phyloP scores from a whole-genome alignment of 179 eudicot species.

The Actinidia arguta region DNA sequence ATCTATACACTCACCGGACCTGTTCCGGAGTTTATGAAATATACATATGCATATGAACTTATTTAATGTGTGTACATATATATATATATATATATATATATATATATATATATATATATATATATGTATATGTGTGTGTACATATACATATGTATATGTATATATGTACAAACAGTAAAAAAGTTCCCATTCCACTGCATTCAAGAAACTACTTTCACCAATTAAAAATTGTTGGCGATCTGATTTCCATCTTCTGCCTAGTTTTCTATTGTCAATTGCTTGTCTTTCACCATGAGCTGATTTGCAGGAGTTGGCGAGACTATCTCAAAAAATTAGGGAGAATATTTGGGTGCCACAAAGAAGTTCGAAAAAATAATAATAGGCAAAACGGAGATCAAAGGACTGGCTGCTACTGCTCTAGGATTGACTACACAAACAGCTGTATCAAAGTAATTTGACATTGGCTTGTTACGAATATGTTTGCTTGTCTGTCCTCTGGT shows the following conservation, averaged over 20 bases:
- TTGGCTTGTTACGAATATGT: not conserved
- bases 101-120: too few species aligned
- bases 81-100: too few species aligned
- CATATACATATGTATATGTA: too few species aligned
- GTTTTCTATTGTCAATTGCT: slow-evolving; percentile 1
- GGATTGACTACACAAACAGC: slow-evolving; percentile 98
- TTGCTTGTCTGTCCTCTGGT: slow-evolving; percentile 14
- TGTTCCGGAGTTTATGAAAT: too few species aligned
- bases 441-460: slow-evolving; percentile 68
- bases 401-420: slow-evolving; percentile 90
- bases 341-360: slow-evolving; percentile 98
- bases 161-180: too few species aligned
- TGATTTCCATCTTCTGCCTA: not conserved
- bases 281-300: slow-evolving; percentile 12
- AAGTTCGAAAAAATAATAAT: slow-evolving; percentile 88
- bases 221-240: not conserved
- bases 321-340: slow-evolving; percentile 85
- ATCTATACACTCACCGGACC: too few species aligned
- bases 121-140: too few species aligned
- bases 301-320: slow-evolving; percentile 81
- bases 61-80: too few species aligned
- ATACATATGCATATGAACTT: too few species aligned
- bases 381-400: slow-evolving; percentile 88
- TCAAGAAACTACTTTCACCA: not conserved
- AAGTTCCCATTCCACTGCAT: too few species aligned